Conservation (phyloP, 768 basidiomycete species). For the Suillus cothurnatus region DNA sequence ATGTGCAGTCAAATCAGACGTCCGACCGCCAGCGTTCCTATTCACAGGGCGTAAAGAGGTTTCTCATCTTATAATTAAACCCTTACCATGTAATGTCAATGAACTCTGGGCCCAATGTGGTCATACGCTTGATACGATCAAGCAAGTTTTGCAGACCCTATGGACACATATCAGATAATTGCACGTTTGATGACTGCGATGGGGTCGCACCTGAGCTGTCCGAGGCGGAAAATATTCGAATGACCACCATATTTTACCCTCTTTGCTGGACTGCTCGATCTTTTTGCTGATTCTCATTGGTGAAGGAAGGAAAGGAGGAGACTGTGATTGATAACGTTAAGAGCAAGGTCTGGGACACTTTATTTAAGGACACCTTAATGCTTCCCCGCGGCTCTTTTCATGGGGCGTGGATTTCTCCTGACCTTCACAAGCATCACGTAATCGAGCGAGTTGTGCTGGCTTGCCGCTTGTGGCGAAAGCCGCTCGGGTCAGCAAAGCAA, state of each 20-base stretch:
- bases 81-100: constrained; percentile 94
- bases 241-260: constrained; percentile 94
- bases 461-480: not conserved
- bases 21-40: constrained; percentile 97
- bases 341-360: constrained; percentile 12
- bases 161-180: constrained; percentile 6
- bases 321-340: constrained; percentile 25
- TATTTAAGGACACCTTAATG: not conserved
- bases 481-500: not conserved
- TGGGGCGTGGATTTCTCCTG: constrained; percentile 12
- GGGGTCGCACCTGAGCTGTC: constrained; percentile 77
- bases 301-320: constrained; percentile 21
- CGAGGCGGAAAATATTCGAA: constrained; percentile 98
- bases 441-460: constrained; percentile 4
- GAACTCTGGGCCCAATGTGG: constrained; percentile 92
- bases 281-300: constrained; percentile 95
- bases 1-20: constrained; percentile 91
- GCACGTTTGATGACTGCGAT: not conserved
- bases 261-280: constrained; percentile 81
- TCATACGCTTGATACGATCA: constrained; percentile 99
- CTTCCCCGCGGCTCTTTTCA: constrained; percentile 23
- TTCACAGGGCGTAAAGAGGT: constrained; percentile 9
- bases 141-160: constrained; percentile 82
- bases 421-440: not conserved
- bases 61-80: constrained; percentile 7